A percentile compares a stretch with the other conserved stretches of the same genome.
Conservation (phyloP, 805 yeast genomes). For the Wickerhamomyces bovis region DNA sequence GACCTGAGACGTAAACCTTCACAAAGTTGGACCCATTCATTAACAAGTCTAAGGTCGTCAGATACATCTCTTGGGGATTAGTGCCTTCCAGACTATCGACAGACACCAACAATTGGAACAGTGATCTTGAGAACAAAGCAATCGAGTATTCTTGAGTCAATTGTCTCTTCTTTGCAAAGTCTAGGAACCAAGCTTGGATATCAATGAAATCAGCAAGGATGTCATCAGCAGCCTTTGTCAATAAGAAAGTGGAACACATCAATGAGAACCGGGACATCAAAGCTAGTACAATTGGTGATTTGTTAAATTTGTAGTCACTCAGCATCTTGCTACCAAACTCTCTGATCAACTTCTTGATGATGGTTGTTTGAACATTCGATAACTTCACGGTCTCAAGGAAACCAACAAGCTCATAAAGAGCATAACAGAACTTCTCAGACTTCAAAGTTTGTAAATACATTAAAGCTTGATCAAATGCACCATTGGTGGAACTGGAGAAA, state of each 20-base stretch:
- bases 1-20: background rate
- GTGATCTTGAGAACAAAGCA: constrained; percentile 27
- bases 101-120: constrained; percentile 25
- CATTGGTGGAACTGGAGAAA: background rate
- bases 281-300: constrained; percentile 34
- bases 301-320: constrained; percentile 27
- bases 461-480: constrained; percentile 11
- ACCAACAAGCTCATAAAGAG: constrained; percentile 10
- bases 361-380: constrained; percentile 2
- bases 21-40: constrained; percentile 10
- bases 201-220: constrained; percentile 41
- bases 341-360: constrained; percentile 8
- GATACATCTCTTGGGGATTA: background rate
- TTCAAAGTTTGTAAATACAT: constrained; percentile 8
- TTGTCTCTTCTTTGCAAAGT: constrained; percentile 34
- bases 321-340: constrained; percentile 20
- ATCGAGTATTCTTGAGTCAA: constrained; percentile 34
- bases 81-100: constrained; percentile 16
- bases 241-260: constrained; percentile 25
- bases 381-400: constrained; percentile 3
- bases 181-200: constrained; percentile 39
- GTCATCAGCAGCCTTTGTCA: constrained; percentile 14
- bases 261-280: constrained; percentile 28
- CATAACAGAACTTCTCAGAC: constrained; percentile 7
- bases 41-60: constrained; percentile 1